Evolutionary conservation across 495 filamentous ascomycete genomes (phyloP), one percentile per base, ranked within the genome.

Genomic region (Xylaria flabelliformis): DNA sequence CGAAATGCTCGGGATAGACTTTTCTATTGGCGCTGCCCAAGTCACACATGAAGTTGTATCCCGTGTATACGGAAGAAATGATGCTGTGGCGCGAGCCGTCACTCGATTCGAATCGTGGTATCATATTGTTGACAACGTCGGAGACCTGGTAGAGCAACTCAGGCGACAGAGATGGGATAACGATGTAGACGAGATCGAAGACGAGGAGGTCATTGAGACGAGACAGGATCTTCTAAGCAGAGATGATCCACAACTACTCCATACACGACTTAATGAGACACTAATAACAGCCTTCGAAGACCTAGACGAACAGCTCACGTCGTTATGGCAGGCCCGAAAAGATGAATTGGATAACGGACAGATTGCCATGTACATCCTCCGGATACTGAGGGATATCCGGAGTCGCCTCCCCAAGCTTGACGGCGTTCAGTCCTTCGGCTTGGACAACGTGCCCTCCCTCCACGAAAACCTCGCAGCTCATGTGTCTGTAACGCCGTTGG

Each of bases 351-450:
- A 88, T 55, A 81, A 82, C 39, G 89, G 85, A 1, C 80, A 79
- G 13, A 86, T 93, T 55, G 87, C 90, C 36, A 87, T 89, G 58
- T 95, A 94, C 77, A 75, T 97, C 48, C 79, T 98, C 2, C 91
- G 94, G 13, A 78, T 92, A 0, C 84, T 95, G n/a, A 83, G 96
- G 21, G 92, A 97, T 64, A 83, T 97, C 10, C 85, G 92, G 3
- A 83, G 87, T 24, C 84, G 90, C 13, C 82, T 94, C 15, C 92
- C 93, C 1, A 78, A 81, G 12, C 73, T 85, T 3, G 78, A 83
- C 4, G 74, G 69, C 3, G 78, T 84, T 62, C 77, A 77, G 42
- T 64, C 74, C 1, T 89, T 91, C 59, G 87, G 87, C 0, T 71
- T 87, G 12, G 74, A 74, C 5, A 82, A 85, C 29, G 84, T 91